Percentiles rank a stretch among this genome's conserved stretches.
phyloP scores from a whole-genome alignment of 169 alveolate genomes.

The Eimeria acervulina region DNA sequence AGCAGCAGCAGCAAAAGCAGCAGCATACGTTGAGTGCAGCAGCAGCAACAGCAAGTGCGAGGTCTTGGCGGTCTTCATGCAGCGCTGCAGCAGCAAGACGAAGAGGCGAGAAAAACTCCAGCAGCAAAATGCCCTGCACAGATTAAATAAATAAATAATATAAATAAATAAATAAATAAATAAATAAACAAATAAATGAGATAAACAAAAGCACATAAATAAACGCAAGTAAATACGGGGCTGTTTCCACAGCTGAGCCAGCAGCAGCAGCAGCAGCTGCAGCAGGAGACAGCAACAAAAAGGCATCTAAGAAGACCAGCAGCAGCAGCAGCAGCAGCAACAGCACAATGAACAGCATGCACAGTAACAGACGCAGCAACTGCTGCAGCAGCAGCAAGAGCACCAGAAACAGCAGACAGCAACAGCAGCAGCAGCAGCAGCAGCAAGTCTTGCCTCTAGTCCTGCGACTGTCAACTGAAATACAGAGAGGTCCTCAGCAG shows the following conservation, averaged over 20 bases:
- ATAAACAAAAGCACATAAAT: too few relatives aligned
- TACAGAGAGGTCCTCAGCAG: neutral
- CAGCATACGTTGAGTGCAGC: constrained; percentile 28
- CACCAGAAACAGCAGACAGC: too few relatives aligned
- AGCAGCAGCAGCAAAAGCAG: constrained; percentile 53
- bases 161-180: neutral
- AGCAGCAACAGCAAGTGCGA: constrained; percentile 46
- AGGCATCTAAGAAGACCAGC: too few relatives aligned
- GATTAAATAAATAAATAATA: neutral
- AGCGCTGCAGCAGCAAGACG: neutral
- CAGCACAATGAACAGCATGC: neutral
- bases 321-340: too few relatives aligned
- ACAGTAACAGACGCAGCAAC: neutral
- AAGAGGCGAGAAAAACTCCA: neutral
- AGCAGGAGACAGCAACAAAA: too few relatives aligned
- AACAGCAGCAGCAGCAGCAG: neutral
- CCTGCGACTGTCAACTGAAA: constrained; percentile 35
- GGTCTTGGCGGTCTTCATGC: neutral
- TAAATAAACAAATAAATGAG: too few relatives aligned
- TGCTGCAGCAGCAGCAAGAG: too few relatives aligned
- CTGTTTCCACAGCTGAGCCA: too few relatives aligned
- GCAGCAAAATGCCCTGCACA: neutral
- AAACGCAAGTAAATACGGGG: too few relatives aligned
- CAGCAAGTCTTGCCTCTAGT: constrained; percentile 32
- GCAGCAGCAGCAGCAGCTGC: too few relatives aligned